These are phyloP conservation scores for Chrysoporthe deuterocubensis DNA, from an alignment of 2,329 filamentous ascomycete species.

Conservation along the genomic window DNA sequence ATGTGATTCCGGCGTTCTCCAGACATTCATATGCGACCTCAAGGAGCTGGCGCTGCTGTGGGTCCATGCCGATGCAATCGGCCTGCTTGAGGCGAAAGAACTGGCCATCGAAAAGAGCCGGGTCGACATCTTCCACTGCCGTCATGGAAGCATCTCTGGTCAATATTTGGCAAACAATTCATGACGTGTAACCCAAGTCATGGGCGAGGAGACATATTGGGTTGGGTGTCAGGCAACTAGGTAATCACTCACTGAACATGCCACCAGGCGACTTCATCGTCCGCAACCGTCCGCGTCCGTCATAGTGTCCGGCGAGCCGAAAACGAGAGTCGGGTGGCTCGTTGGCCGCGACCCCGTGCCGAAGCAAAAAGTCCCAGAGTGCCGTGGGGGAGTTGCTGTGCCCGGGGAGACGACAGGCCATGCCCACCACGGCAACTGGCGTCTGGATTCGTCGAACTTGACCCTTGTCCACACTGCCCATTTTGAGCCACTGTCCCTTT, in stretches of 20 bases:
- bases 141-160: too few species aligned
- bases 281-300: constrained; percentile 40
- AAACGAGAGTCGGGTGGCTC: constrained; percentile 38
- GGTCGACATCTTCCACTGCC: constrained; percentile 39
- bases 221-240: too few species aligned
- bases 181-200: too few species aligned
- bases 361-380: constrained; percentile 44
- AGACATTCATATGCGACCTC: constrained; percentile 32
- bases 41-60: constrained; percentile 31
- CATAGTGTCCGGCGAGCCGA: constrained; percentile 41
- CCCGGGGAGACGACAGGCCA: constrained; percentile 48
- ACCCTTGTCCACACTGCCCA: too few species aligned
- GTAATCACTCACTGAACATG: constrained; percentile 25
- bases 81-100: constrained; percentile 33
- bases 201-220: too few species aligned
- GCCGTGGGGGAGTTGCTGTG: constrained; percentile 37
- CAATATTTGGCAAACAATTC: too few species aligned
- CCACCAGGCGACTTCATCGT: constrained; percentile 37
- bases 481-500: too few species aligned
- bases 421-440: constrained; percentile 48
- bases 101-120: constrained; percentile 39
- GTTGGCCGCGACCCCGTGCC: constrained; percentile 39
- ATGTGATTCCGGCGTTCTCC: constrained; percentile 30
- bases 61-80: constrained; percentile 34
- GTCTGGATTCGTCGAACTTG: too few species aligned